Percentiles rank a stretch among this genome's conserved stretches.
These are phyloP conservation scores for Primulina tabacum DNA, from an alignment of 257 asterid genomes.

Conservation along the genomic window DNA sequence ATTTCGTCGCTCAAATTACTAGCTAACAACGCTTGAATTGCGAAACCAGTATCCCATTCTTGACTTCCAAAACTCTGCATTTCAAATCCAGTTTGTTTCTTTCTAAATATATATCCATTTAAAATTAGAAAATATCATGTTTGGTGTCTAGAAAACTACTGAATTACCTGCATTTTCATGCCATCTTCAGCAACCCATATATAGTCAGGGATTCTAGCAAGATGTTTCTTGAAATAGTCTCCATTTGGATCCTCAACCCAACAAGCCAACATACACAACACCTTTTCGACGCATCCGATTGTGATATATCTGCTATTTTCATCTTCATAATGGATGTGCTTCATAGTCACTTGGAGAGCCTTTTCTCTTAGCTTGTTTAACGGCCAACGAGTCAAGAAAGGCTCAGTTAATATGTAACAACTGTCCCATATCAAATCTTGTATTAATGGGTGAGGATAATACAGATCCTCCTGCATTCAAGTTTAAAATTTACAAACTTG, in stretches of 20 bases:
- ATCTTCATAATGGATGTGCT: slow-evolving; percentile 74
- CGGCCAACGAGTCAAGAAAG: slow-evolving; percentile 72
- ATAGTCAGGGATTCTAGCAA: slow-evolving; percentile 69
- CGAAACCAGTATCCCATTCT: slow-evolving; percentile 83
- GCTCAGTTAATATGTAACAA: slow-evolving; percentile 55
- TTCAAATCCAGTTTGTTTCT: background rate
- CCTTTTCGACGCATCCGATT: slow-evolving; percentile 72
- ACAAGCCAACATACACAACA: slow-evolving; percentile 69
- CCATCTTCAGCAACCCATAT: slow-evolving; percentile 84
- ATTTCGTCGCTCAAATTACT: slow-evolving; percentile 58
- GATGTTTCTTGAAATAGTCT: slow-evolving; percentile 72
- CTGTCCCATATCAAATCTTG: slow-evolving; percentile 76
- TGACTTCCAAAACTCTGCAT: slow-evolving; percentile 88
- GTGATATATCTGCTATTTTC: slow-evolving; percentile 71
- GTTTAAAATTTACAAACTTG: slow-evolving; percentile 8
- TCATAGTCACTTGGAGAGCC: slow-evolving; percentile 60
- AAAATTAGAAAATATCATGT: background rate
- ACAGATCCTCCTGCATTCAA: slow-evolving; percentile 59
- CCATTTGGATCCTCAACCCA: slow-evolving; percentile 82
- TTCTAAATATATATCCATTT: background rate
- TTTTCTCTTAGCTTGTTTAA: slow-evolving; percentile 56
- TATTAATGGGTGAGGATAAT: slow-evolving; percentile 65
- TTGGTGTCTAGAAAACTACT: background rate
- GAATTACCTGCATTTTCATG: slow-evolving; percentile 74
- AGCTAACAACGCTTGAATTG: slow-evolving; percentile 74